A percentile compares a stretch with the other conserved stretches of the same genome.
Conservation (phyloP, 805 yeast species). For the Nakazawaea ambrosiae region DNA sequence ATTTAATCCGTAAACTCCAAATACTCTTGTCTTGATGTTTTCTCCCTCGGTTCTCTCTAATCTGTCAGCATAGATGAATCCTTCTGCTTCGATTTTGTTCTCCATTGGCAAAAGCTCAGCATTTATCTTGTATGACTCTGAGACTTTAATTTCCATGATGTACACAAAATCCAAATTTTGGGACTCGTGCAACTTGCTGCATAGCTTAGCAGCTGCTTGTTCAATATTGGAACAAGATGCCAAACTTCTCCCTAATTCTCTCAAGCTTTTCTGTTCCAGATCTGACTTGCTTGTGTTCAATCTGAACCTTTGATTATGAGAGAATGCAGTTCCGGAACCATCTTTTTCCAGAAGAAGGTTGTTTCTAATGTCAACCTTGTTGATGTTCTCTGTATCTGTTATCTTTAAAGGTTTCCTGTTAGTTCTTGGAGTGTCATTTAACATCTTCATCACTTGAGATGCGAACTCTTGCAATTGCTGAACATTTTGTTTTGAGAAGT, state of each 20-base stretch:
- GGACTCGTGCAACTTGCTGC: slow-evolving; percentile 28
- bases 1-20: slow-evolving; percentile 34
- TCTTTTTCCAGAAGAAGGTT: slow-evolving; percentile 52
- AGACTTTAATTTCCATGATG: slow-evolving; percentile 42
- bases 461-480: slow-evolving; percentile 30
- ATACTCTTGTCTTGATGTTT: slow-evolving; percentile 34
- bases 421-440: slow-evolving; percentile 16
- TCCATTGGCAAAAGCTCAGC: slow-evolving; percentile 37
- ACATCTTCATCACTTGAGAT: slow-evolving; percentile 32
- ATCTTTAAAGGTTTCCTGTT: no score
- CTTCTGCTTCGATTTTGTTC: slow-evolving; percentile 36
- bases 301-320: slow-evolving; percentile 39
- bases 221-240: slow-evolving; percentile 32
- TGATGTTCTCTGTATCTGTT: no score
- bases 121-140: slow-evolving; percentile 36
- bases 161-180: slow-evolving; percentile 37
- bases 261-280: slow-evolving; percentile 22
- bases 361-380: slow-evolving; percentile 22
- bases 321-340: slow-evolving; percentile 59
- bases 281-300: slow-evolving; percentile 26
- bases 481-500: slow-evolving; percentile 29
- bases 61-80: slow-evolving; percentile 30
- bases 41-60: slow-evolving; percentile 31
- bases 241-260: slow-evolving; percentile 29
- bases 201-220: slow-evolving; percentile 33